phyloP scores from a whole-genome alignment of 495 filamentous ascomycete genomes.

The Sordaria brevicollis region DNA sequence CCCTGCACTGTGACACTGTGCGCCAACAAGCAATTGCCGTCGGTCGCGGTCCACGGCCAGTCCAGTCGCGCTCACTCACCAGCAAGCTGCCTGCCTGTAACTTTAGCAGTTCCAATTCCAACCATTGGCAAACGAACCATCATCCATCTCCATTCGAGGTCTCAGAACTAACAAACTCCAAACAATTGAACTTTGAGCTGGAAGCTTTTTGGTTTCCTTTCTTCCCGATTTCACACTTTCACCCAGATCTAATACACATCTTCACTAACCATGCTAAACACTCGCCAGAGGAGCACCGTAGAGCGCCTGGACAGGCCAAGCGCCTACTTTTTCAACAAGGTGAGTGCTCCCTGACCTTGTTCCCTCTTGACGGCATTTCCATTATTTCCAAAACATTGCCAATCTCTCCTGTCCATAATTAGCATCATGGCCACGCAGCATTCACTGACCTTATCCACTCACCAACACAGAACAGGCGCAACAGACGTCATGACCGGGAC shows the following conservation, averaged over 20 bases:
- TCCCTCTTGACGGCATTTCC: neutral
- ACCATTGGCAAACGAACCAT: neutral
- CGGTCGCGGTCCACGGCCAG: neutral
- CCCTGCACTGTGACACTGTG: neutral
- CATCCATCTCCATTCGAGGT: neutral
- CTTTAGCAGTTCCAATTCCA: neutral
- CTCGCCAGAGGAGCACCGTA: conserved; percentile 49
- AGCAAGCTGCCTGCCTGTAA: neutral
- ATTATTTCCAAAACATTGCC: neutral
- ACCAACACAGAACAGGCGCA: conserved; percentile 43
- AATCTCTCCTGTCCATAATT: conserved; percentile 1
- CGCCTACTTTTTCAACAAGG: conserved; percentile 73
- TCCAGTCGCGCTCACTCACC: neutral
- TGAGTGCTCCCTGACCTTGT: conserved; percentile 33
- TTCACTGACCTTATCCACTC: conserved; percentile 1
- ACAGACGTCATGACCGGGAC: conserved; percentile 49
- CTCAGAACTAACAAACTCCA: neutral
- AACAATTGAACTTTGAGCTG: neutral
- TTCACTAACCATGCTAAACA: neutral
- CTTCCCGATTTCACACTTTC: neutral
- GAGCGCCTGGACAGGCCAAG: conserved; percentile 83
- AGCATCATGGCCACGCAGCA: neutral
- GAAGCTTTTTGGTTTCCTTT: conserved; percentile 1
- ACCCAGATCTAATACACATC: neutral
- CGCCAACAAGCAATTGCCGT: neutral